Evolutionary conservation across 148 eudicot genomes (phyloP), one percentile per base, ranked within the genome.

Genomic region (Bassia scoparia): DNA sequence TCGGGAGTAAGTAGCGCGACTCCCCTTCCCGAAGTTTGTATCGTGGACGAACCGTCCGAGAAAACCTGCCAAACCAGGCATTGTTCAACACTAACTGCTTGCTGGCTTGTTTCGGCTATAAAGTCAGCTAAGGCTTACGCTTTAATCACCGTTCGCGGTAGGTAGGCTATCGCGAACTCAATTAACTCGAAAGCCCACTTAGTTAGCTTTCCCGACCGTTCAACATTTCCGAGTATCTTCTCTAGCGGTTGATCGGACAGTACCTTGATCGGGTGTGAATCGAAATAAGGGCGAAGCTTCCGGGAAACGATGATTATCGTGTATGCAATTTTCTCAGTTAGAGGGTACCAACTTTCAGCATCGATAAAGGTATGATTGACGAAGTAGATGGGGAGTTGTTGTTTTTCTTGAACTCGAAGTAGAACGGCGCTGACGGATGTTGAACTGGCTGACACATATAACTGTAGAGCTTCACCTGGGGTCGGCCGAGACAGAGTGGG

Each of bases 61-160:
- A n/a, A n/a, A n/a, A n/a, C n/a, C n/a, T n/a, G n/a, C n/a, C n/a
- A n/a, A n/a, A n/a, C n/a, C n/a, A n/a, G n/a, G n/a, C n/a, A n/a
- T n/a, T n/a, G n/a, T n/a, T n/a, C n/a, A n/a, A n/a, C n/a, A n/a
- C n/a, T n/a, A n/a, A n/a, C n/a, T n/a, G n/a, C n/a, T n/a, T n/a
- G n/a, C n/a, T n/a, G n/a, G n/a, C n/a, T n/a, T n/a, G n/a, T n/a
- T n/a, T n/a, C n/a, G n/a, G n/a, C n/a, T n/a, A n/a, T n/a, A n/a
- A n/a, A n/a, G n/a, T 67, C 55, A 6, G 70, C 54, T 7, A 67
- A 23, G 14, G 70, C 54, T 44, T 67, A 54, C 11, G 54, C 70
- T 66, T 66, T 66, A 2, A 43, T 67, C 33, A 48, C 7, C 2
- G 70, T 14, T 1, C 54, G 54, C 0, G 38, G 35, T 1, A 3